Evolutionary conservation across 75 land plant genomes (phyloP).

Genomic region (Picea sitchensis): DNA sequence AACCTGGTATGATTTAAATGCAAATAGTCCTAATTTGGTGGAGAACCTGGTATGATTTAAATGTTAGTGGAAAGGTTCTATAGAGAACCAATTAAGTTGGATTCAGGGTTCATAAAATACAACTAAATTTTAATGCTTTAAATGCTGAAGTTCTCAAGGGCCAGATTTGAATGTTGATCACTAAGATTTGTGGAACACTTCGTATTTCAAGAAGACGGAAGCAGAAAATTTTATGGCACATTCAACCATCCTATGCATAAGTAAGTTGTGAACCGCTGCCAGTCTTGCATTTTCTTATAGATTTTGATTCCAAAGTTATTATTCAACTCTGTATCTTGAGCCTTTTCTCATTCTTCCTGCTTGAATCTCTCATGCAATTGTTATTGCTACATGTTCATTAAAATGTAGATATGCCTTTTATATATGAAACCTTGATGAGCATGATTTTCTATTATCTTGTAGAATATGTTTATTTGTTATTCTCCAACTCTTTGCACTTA

Average conservation of each 20-base stretch:
- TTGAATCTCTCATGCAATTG: background rate
- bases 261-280: background rate
- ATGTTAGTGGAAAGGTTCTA: too few relatives aligned
- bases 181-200: background rate
- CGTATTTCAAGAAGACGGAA: background rate
- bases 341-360: background rate
- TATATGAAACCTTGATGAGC: too few relatives aligned
- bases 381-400: background rate
- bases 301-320: background rate
- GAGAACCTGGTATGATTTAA: too few relatives aligned
- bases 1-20: too few relatives aligned
- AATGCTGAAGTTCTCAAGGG: too few relatives aligned
- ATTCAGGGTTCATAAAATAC: too few relatives aligned
- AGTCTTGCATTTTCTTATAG: background rate
- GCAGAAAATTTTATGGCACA: too few relatives aligned
- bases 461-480: background rate
- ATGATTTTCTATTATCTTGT: background rate
- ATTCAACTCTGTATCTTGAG: background rate
- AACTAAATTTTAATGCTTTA: too few relatives aligned
- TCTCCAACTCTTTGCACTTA: constrained; percentile 1
- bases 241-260: too few relatives aligned
- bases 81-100: too few relatives aligned
- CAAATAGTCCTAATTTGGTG: too few relatives aligned
- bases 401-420: background rate
- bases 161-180: too few relatives aligned